Conservation (phyloP, 2,329 filamentous ascomycete genomes). For the Xylariales sp. region DNA sequence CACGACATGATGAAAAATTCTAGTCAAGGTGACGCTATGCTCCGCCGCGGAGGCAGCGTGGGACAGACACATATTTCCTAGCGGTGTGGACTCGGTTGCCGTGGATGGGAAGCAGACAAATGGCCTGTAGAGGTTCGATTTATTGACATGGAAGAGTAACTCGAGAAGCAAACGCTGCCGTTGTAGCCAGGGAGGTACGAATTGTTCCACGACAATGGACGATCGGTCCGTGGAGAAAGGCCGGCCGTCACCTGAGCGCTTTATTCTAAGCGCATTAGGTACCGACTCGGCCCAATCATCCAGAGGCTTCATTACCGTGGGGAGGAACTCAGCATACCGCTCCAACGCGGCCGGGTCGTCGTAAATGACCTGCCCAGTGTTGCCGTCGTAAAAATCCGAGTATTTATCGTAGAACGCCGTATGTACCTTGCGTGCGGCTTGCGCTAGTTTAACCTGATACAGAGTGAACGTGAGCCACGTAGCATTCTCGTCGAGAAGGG, state of each 20-base stretch:
- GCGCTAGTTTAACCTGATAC: constrained; percentile 52
- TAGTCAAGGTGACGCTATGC: constrained; percentile 53
- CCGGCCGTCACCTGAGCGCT: constrained; percentile 46
- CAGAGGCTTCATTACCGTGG: constrained; percentile 43
- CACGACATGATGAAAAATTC: constrained; percentile 54
- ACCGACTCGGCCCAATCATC: constrained; percentile 52
- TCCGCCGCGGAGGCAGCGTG: constrained; percentile 45
- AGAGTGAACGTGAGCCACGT: constrained; percentile 55
- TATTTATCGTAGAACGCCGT: constrained; percentile 53
- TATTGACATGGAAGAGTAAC: constrained; percentile 54
- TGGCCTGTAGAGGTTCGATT: constrained; percentile 53
- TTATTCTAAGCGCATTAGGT: constrained; percentile 52
- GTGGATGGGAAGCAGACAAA: constrained; percentile 53
- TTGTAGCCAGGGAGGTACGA: constrained; percentile 55
- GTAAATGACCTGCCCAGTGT: constrained; percentile 38
- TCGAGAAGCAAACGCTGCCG: constrained; percentile 57
- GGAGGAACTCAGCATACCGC: constrained; percentile 41
- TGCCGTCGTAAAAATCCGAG: constrained; percentile 44
- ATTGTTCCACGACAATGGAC: constrained; percentile 50
- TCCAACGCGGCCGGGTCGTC: constrained; percentile 47
- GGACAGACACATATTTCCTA: constrained; percentile 32
- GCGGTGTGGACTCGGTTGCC: constrained; percentile 23
- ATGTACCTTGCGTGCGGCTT: constrained; percentile 50
- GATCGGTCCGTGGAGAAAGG: constrained; percentile 52
- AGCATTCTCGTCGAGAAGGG: constrained; percentile 48